phyloP scores from a whole-genome alignment of 2,329 filamentous ascomycete species.

The Fusarium sp. region DNA sequence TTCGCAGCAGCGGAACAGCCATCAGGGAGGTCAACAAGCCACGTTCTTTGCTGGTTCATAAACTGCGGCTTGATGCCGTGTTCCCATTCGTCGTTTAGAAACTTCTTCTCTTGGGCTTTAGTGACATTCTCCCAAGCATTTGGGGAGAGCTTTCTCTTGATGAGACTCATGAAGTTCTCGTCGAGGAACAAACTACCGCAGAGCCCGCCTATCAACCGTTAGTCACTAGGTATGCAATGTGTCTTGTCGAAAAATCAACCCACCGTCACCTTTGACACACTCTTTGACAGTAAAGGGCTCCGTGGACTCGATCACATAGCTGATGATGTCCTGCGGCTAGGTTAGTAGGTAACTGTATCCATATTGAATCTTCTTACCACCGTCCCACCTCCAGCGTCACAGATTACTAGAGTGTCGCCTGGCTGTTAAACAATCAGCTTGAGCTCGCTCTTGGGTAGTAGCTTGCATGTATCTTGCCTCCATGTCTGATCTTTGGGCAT shows the following conservation, averaged over 20 bases:
- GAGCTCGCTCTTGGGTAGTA: background rate
- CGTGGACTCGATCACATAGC: constrained; percentile 45
- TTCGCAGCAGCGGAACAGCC: fast-evolving
- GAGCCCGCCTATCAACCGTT: constrained; percentile 46
- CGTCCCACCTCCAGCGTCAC: constrained; percentile 53
- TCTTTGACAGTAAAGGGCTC: constrained; percentile 50
- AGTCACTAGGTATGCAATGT: fast-evolving
- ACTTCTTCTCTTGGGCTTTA: background rate
- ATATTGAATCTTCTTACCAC: constrained; percentile 45
- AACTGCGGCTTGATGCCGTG: constrained; percentile 47
- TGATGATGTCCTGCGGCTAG: constrained; percentile 55
- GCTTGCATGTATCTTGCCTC: constrained; percentile 17
- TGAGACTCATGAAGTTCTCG: constrained; percentile 48
- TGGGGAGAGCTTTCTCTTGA: constrained; percentile 40
- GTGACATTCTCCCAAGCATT: constrained; percentile 13
- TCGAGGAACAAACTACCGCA: constrained; percentile 57
- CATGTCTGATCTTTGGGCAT: constrained; percentile 39
- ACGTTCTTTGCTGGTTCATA: constrained; percentile 17
- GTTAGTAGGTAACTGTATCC: fast-evolving
- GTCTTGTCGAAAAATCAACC: constrained; percentile 11
- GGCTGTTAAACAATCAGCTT: background rate
- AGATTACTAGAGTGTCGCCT: constrained; percentile 48
- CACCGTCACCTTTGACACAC: constrained; percentile 53
- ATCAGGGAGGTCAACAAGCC: constrained; percentile 36
- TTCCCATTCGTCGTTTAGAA: constrained; percentile 47